Evolutionary conservation across 1,284 basidiomycete species (phyloP), one percentile per base, ranked within the genome.

Genomic region (Ceratobasidium sp.): DNA sequence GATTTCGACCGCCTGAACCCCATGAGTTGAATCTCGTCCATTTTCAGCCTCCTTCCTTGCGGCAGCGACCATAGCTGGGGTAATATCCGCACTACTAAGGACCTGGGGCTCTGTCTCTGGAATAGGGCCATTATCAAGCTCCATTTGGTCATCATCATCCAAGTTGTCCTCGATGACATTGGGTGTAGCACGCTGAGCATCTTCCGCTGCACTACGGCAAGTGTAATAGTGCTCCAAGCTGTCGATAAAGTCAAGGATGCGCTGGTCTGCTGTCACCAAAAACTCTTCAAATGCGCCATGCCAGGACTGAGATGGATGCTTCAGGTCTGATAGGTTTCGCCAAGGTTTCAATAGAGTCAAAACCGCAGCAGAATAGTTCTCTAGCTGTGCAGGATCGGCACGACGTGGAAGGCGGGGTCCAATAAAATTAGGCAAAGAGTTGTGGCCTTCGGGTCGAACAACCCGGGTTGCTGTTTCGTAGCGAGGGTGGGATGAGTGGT

Each of bases 301-400:
- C 73, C 73, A 75, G 1, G 62, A 15, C 37, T 67, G 32, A n/a
- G 43, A 3, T 4, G 37, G 2, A 4, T n/a, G 17, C 44, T 51
- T 67, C 2, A 75, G 32, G n/a, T 43, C 43, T 4, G 6, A 9
- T 1, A 68, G 51, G 1, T n/a, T 13, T 4, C 73, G 44, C 73
- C 73, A 75, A 1, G 73, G 73, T 40, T 75, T 75, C 6, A 75
- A 37, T 15, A 75, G 15, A 2, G 73, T 49, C 17, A 75, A 59
- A 3, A 75, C 64, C 9, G 29, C 19, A n/a, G 37, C 25, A n/a
- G 29, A 13, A 40, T 75, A 75, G 4, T 22, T 29, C 29, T 75
- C 43, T 13, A 17, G 7, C 19, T 46, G 29, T 8, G 17, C 40
- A 4, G 61, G 61, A 51, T 66, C 73, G 25, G 40, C 34, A 34